Evolutionary conservation across 768 basidiomycete genomes (phyloP).

Genomic region (Coprinopsis strossmayeri): DNA sequence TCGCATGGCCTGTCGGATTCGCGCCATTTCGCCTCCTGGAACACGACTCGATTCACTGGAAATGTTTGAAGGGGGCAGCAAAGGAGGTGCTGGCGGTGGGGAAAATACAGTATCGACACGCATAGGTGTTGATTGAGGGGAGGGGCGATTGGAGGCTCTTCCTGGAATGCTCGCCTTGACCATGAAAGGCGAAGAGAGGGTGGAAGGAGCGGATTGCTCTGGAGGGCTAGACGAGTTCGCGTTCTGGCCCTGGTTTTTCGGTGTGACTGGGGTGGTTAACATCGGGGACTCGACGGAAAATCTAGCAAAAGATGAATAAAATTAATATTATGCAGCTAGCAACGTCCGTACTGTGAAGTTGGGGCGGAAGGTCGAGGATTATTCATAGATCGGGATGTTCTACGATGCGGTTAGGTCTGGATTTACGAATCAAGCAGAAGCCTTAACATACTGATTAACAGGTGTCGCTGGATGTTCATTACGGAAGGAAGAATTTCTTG

Average conservation of each 20-base stretch:
- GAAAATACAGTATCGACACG: slow-evolving; percentile 22
- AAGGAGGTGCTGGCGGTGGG: slow-evolving; percentile 12
- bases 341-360: slow-evolving; percentile 1
- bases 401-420: slow-evolving; percentile 1
- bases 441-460: slow-evolving; percentile 1
- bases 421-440: background rate
- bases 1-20: slow-evolving; percentile 47
- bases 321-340: background rate
- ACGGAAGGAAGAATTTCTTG: slow-evolving; percentile 12
- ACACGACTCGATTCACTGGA: slow-evolving; percentile 12
- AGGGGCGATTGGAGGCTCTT: slow-evolving; percentile 8
- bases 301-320: background rate
- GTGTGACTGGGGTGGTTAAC: slow-evolving; percentile 17
- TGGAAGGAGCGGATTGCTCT: slow-evolving; percentile 20
- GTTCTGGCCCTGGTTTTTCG: slow-evolving; percentile 14
- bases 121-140: slow-evolving; percentile 9
- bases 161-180: slow-evolving; percentile 28
- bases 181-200: slow-evolving; percentile 43
- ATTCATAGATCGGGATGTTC: background rate
- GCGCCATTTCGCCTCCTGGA: slow-evolving; percentile 51
- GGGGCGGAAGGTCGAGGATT: slow-evolving; percentile 4
- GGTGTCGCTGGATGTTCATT: slow-evolving; percentile 12
- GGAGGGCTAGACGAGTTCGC: slow-evolving; percentile 17
- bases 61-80: slow-evolving; percentile 17
- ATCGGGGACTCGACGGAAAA: slow-evolving; percentile 13